phyloP scores from a whole-genome alignment of 176 grass and related monocot genomes.

The Metroxylon sagu region DNA sequence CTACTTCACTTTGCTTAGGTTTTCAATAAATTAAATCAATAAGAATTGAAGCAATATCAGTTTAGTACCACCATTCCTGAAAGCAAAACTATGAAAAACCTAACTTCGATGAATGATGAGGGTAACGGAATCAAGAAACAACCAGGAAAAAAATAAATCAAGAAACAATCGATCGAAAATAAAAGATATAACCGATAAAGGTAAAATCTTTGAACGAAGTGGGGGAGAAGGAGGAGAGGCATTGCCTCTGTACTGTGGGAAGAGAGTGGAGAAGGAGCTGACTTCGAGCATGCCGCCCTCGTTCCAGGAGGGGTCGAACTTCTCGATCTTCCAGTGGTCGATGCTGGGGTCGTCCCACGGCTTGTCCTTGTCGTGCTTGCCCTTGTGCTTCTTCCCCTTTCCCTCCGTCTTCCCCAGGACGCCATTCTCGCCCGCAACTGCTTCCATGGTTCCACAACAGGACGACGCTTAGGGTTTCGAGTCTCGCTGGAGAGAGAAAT shows the following conservation, averaged over 20 bases:
- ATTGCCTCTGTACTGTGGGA: slow-evolving; percentile 78
- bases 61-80: no score
- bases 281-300: slow-evolving; percentile 85
- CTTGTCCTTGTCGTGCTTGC: slow-evolving; percentile 92
- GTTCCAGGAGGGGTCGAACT: slow-evolving; percentile 88
- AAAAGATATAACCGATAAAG: background rate
- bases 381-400: slow-evolving; percentile 47
- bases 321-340: slow-evolving; percentile 80
- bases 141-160: background rate
- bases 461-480: no score
- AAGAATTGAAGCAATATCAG: no score
- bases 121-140: no score
- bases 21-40: no score
- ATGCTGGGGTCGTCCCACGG: slow-evolving; percentile 97
- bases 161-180: background rate
- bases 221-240: background rate
- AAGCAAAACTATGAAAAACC: no score
- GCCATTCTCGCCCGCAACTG: slow-evolving; percentile 12
- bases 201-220: background rate
- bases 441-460: slow-evolving; percentile 18
- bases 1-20: no score
- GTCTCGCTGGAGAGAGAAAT: no score
- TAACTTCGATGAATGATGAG: no score
- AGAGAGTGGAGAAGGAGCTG: slow-evolving; percentile 95
- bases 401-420: background rate